Base-by-base conservation (phyloP, 2,329 filamentous ascomycete genomes). In the Claviceps pusilla region DNA sequence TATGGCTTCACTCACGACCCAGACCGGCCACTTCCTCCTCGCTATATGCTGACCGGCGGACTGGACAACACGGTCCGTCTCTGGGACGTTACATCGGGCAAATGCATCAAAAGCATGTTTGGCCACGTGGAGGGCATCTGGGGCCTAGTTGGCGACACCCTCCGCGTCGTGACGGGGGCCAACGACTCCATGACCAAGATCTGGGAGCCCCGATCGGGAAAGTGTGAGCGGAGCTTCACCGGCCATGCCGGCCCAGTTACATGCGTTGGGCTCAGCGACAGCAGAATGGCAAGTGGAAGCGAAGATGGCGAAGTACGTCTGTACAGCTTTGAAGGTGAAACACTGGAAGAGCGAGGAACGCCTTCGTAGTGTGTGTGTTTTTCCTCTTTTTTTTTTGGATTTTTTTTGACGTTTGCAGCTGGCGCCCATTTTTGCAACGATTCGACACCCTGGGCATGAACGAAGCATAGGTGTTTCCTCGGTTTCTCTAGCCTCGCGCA, bases 71-170 rank as follows among this genome's bases (percentile, higher is more conserved):
- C 89, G 0, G 87, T 97, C 58, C 84, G 91, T 11, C 77, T 97
- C 24, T 98, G 93, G 91, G 89, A 96, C 66, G 87, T 89, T 1
- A 79, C 79, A 5, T 86, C 86, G 0, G 89, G 88, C 42, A 81
- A 82, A 58, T 95, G 88, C 63, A 76, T 96, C 39, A 86, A 89
- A 57, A 95, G 89, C 37, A 95, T 96, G 74, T 98, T 97, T 66
- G 93, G 93, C 0, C 93, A 98, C 64, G 80, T 98, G 28, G 93
- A 98, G 68, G 93, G 93, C 37, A 86, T 98, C 24, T 98, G 93
- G 93, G 86, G 87, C 6, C 76, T 98, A 3, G 88, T 87, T 0
- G 91, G 87, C 3, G 91, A 97, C 69, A 90, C 86, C 1, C 73
- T 97, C 24, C 82, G 93, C 11, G 82, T 95, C 16, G 89, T 97